Evolutionary conservation across 768 basidiomycete genomes (phyloP).

Genomic region (Tricholoma saponaceum): DNA sequence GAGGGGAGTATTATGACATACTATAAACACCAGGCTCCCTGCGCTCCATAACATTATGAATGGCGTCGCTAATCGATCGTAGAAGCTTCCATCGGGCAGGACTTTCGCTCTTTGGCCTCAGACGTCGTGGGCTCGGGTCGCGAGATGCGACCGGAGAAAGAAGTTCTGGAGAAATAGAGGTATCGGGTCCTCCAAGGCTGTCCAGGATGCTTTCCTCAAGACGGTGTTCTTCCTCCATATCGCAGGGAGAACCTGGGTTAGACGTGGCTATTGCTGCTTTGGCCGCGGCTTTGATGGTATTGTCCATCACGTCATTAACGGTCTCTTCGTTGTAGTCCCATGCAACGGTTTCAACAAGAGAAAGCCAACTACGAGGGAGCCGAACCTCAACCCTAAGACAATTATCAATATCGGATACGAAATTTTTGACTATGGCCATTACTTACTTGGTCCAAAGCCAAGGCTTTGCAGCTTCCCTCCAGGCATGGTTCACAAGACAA

Average conservation of each 20-base stretch:
- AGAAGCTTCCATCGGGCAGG: constrained; percentile 84
- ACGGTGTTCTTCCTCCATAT: constrained; percentile 40
- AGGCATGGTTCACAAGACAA: constrained; percentile 72
- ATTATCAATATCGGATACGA: not conserved
- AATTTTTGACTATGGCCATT: not conserved
- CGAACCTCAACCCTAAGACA: constrained; percentile 62
- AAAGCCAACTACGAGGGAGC: constrained; percentile 80
- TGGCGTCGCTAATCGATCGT: constrained; percentile 73
- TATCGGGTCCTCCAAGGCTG: constrained; percentile 58
- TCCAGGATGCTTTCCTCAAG: constrained; percentile 62
- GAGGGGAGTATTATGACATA: constrained; percentile 28
- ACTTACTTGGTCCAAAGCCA: constrained; percentile 77
- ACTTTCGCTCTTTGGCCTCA: constrained; percentile 73
- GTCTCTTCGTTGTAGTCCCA: constrained; percentile 69
- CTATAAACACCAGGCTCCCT: constrained; percentile 71
- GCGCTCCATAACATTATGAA: constrained; percentile 63
- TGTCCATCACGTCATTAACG: constrained; percentile 58
- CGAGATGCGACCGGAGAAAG: constrained; percentile 79
- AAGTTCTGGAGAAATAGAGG: constrained; percentile 68
- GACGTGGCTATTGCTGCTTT: constrained; percentile 53
- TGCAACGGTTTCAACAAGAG: constrained; percentile 74
- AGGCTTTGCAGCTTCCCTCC: constrained; percentile 81
- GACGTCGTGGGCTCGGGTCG: constrained; percentile 75
- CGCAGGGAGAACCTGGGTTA: constrained; percentile 23
- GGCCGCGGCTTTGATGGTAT: constrained; percentile 65